phyloP scores from a whole-genome alignment of 169 alveolate species.

The Cryptosporidium sp. region DNA sequence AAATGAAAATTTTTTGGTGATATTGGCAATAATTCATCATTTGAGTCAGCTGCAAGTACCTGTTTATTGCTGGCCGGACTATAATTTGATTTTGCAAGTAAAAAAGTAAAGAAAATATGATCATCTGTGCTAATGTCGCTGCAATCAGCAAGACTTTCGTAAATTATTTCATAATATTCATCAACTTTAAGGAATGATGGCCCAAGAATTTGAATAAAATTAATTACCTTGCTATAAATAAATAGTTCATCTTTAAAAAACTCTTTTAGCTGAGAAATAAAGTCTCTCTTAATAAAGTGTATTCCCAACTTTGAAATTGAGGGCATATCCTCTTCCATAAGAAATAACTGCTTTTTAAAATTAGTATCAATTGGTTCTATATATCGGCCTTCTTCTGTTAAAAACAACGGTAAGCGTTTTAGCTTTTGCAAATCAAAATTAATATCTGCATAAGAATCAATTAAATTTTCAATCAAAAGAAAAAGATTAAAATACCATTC shows the following conservation, averaged over 20 bases:
- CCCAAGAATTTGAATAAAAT: conserved; percentile 20
- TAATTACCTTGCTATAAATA: conserved; percentile 18
- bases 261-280: conserved; percentile 10
- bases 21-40: conserved; percentile 15
- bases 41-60: conserved; percentile 19
- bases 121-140: conserved; percentile 9
- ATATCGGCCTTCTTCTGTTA: conserved; percentile 45
- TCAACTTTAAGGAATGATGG: background rate
- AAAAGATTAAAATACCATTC: conserved; percentile 48
- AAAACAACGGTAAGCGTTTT: conserved; percentile 14
- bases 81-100: conserved; percentile 11
- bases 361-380: conserved; percentile 7
- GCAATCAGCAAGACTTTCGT: background rate
- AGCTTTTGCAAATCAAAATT: conserved; percentile 1
- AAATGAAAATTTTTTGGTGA: conserved; percentile 17
- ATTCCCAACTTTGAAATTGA: conserved; percentile 24
- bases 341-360: conserved; percentile 30
- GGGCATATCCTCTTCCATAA: background rate
- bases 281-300: conserved; percentile 26
- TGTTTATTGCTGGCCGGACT: background rate
- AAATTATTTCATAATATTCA: conserved; percentile 30
- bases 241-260: conserved; percentile 3
- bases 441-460: background rate
- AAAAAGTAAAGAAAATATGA: conserved; percentile 8
- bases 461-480: conserved; percentile 4